Evolutionary conservation across 495 filamentous ascomycete species (phyloP), one percentile per base, ranked within the genome.

Genomic region (Hyphodiscus hymeniophilus): DNA sequence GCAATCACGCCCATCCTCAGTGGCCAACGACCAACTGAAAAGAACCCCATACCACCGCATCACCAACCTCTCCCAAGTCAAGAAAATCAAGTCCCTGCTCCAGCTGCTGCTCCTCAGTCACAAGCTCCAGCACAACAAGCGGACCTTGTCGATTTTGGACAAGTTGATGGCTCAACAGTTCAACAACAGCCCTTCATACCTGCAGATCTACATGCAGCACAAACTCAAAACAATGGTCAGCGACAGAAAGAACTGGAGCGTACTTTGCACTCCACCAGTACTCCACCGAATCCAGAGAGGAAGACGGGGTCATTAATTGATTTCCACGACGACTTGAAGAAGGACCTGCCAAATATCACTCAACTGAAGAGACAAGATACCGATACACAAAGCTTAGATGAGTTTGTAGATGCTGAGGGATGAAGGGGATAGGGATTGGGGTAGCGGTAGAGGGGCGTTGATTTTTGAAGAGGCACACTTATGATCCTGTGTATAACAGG

Each of bases 1-100:
- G 71, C 84, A 26, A 85, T 97, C 38, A 84, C 84, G 8, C 89
- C 92, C 3, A 89, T 99, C 59, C 62, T 97, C 26, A 73, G 73
- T 42, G 89, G 89, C 48, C 87, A 94, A 60, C 67, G 67, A 45
- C 54, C 51, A 24, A 66, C 51, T 34, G 57, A 62, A 20, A 62
- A 59, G 54, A 66, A 69, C 45, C 56, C 50, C 15, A 68, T 71
- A 23, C 70, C 67, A 8, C 63, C 63, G 42, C 60, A 52, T 22
- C 17, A 28, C 28, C 42, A 30, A 18, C 15, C 33, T 16, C 44
- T 43, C 24, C 23, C 15, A 28, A 18, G 36, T 17, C 7, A 33
- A 12, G 17, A 41, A 18, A 12, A 32, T 6, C 26, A 10, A 5
- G 12, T n/a, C 12, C n/a, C 40, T 40, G 18, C 36, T 0, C 17